Conservation (phyloP, 2,329 filamentous ascomycete genomes). For the Emmonsiellopsis sp. region DNA sequence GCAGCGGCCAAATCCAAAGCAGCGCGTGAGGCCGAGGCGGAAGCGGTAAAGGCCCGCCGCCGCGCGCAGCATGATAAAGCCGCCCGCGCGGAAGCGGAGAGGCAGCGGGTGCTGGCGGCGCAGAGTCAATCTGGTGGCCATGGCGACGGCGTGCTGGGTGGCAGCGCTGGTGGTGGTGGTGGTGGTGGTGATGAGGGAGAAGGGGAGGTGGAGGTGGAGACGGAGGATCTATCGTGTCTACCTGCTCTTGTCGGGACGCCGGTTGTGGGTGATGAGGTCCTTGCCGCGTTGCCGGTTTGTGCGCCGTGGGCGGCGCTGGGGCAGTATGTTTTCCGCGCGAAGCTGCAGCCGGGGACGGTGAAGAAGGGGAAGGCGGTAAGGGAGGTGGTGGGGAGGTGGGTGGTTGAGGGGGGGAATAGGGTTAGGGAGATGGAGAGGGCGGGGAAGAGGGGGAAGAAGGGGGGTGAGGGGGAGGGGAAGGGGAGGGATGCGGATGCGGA, state of each 20-base stretch:
- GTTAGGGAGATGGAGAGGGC: slow-evolving; percentile 35
- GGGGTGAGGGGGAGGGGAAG: slow-evolving; percentile 22
- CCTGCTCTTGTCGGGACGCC: slow-evolving; percentile 62
- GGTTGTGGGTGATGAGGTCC: slow-evolving; percentile 66
- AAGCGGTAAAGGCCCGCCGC: slow-evolving; percentile 63
- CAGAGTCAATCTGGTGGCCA: slow-evolving; percentile 49
- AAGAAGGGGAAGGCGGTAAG: slow-evolving; percentile 95
- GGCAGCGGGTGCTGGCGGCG: slow-evolving; percentile 64
- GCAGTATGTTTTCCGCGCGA: slow-evolving; percentile 85
- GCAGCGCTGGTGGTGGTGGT: background rate
- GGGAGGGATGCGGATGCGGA: background rate
- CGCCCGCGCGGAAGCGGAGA: slow-evolving; percentile 52
- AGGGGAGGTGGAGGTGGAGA: slow-evolving; percentile 17
- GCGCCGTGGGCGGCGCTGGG: slow-evolving; percentile 54
- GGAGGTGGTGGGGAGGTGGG: slow-evolving; percentile 79
- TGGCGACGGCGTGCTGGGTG: slow-evolving; percentile 28
- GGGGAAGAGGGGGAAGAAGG: slow-evolving; percentile 36
- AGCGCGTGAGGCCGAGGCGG: slow-evolving; percentile 64
- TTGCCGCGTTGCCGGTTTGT: slow-evolving; percentile 51
- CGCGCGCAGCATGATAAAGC: slow-evolving; percentile 70
- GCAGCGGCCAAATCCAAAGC: slow-evolving; percentile 51
- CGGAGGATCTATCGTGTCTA: slow-evolving; percentile 50
- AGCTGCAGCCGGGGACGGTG: slow-evolving; percentile 76
- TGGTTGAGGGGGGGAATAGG: slow-evolving; percentile 45
- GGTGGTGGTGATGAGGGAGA: slow-evolving; percentile 38